phyloP scores from a whole-genome alignment of 768 basidiomycete genomes.

The Xerocomellus chrysenteron region DNA sequence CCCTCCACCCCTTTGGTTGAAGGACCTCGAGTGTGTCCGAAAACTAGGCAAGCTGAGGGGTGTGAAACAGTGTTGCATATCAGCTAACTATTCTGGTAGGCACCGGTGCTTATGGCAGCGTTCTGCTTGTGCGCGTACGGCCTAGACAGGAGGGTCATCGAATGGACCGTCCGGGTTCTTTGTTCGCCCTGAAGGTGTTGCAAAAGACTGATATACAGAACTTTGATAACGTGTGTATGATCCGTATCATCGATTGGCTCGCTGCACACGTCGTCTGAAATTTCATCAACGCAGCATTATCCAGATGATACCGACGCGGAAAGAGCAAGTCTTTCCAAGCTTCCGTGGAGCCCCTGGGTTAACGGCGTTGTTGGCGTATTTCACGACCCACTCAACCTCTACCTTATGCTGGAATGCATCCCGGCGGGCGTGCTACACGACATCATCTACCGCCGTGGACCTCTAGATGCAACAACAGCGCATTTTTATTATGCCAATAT shows the following conservation, averaged over 20 bases:
- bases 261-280: not conserved
- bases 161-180: constrained; percentile 36
- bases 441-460: constrained; percentile 33
- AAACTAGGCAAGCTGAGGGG: constrained; percentile 35
- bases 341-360: constrained; percentile 58
- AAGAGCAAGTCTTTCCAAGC: constrained; percentile 36
- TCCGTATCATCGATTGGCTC: not conserved
- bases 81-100: constrained; percentile 30
- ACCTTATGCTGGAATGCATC: constrained; percentile 51
- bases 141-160: constrained; percentile 27
- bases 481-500: constrained; percentile 60
- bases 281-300: constrained; percentile 18
- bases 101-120: constrained; percentile 41
- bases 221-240: constrained; percentile 29
- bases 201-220: constrained; percentile 36
- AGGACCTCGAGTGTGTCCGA: constrained; percentile 43
- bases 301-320: constrained; percentile 40
- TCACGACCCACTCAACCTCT: constrained; percentile 47
- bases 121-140: constrained; percentile 41
- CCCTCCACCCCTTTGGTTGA: constrained; percentile 35
- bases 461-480: constrained; percentile 32
- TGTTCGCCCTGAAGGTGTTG: constrained; percentile 49
- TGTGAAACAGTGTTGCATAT: not conserved
- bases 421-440: constrained; percentile 44
- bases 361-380: constrained; percentile 46